A percentile compares a stretch with the other conserved stretches of the same genome.
phyloP scores from a whole-genome alignment of 2,329 filamentous ascomycete genomes.

The Arthrobotrys megalospora region DNA sequence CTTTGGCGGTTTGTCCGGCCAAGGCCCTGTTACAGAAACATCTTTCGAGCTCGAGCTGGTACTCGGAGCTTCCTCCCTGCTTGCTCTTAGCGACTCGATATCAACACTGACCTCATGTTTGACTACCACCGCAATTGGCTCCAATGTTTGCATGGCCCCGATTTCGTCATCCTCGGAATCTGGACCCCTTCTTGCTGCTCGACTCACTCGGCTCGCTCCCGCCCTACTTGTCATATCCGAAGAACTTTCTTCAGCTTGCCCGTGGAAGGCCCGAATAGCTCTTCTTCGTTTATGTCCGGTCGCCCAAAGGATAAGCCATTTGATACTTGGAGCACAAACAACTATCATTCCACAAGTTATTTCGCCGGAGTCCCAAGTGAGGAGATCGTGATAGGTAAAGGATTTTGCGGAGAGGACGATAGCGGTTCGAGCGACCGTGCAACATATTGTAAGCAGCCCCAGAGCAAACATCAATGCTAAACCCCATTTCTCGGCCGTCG shows the following conservation, averaged over 20 bases:
- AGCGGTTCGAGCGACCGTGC: slow-evolving; percentile 51
- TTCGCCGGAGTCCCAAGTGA: slow-evolving; percentile 59
- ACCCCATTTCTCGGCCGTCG: slow-evolving; percentile 55
- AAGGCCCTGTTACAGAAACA: slow-evolving; percentile 33
- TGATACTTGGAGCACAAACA: slow-evolving; percentile 57
- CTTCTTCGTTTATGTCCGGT: slow-evolving; percentile 48
- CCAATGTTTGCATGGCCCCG: slow-evolving; percentile 34
- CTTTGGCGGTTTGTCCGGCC: slow-evolving; percentile 54
- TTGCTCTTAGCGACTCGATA: slow-evolving; percentile 48
- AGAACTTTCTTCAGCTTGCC: slow-evolving; percentile 38
- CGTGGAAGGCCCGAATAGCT: slow-evolving; percentile 58
- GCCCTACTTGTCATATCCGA: slow-evolving; percentile 45
- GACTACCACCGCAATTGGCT: slow-evolving; percentile 45
- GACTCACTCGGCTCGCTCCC: slow-evolving; percentile 31
- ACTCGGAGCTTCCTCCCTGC: slow-evolving; percentile 39
- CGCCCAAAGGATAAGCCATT: slow-evolving; percentile 58
- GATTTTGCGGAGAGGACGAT: slow-evolving; percentile 55
- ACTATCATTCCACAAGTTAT: slow-evolving; percentile 57
- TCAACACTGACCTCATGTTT: slow-evolving; percentile 58
- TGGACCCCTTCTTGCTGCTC: slow-evolving; percentile 7
- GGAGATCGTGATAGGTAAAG: slow-evolving; percentile 56
- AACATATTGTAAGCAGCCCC: slow-evolving; percentile 49
- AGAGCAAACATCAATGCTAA: slow-evolving; percentile 58
- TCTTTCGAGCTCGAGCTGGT: slow-evolving; percentile 58
- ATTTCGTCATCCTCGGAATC: slow-evolving; percentile 52